Percentiles rank a stretch among this genome's conserved stretches.
phyloP scores from a whole-genome alignment of 2,329 filamentous ascomycete genomes.

The Talaromyces rugulosus region DNA sequence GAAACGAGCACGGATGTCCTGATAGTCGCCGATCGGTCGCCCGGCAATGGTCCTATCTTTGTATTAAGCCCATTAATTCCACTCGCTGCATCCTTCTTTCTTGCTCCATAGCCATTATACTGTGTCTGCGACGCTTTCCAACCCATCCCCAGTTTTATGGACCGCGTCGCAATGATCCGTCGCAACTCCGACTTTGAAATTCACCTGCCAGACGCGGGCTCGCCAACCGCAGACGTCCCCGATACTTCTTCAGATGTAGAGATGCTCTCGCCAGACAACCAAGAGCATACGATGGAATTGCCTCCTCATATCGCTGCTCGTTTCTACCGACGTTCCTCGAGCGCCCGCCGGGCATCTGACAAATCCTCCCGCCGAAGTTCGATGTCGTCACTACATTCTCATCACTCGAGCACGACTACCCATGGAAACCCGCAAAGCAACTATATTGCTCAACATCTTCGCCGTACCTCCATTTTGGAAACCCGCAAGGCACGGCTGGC shows the following conservation, averaged over 20 bases:
- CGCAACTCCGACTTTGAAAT: slow-evolving; percentile 41
- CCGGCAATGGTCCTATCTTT: not conserved
- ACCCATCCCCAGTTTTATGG: not conserved
- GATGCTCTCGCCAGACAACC: slow-evolving; percentile 37
- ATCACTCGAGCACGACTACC: slow-evolving; percentile 50
- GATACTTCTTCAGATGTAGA: slow-evolving; percentile 31
- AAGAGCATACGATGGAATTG: slow-evolving; percentile 42
- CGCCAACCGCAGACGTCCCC: slow-evolving; percentile 18
- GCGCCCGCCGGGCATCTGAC: slow-evolving; percentile 56
- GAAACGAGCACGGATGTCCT: slow-evolving; percentile 16
- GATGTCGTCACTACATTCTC: slow-evolving; percentile 60
- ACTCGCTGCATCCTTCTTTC: not conserved
- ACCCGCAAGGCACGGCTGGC: slow-evolving; percentile 60
- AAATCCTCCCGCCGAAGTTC: slow-evolving; percentile 62
- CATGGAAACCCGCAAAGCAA: slow-evolving; percentile 52
- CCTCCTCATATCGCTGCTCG: slow-evolving; percentile 61
- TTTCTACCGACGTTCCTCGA: slow-evolving; percentile 53
- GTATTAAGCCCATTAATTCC: not conserved
- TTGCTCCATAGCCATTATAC: not conserved
- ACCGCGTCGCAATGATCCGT: slow-evolving; percentile 29
- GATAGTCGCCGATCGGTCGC: not conserved
- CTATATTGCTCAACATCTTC: slow-evolving; percentile 61
- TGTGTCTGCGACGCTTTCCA: not conserved
- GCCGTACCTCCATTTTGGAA: slow-evolving; percentile 62
- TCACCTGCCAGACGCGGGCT: slow-evolving; percentile 33